Evolutionary conservation across 75 land plant genomes (phyloP).

Genomic region (Picea glauca): DNA sequence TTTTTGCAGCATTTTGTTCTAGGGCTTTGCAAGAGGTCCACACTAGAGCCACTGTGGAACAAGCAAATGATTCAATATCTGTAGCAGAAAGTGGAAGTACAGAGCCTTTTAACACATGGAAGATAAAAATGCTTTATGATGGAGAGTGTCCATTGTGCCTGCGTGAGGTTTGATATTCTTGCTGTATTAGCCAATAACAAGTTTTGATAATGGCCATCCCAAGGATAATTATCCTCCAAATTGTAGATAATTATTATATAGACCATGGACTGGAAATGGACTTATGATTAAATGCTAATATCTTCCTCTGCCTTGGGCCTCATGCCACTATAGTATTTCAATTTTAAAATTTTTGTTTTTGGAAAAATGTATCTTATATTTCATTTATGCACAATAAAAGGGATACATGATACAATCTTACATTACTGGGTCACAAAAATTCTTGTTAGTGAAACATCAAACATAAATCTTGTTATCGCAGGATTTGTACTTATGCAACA

Average conservation of each 20-base stretch:
- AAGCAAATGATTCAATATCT: background rate
- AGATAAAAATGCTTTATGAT: slow-evolving; percentile 97
- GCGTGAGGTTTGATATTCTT: slow-evolving; percentile 67
- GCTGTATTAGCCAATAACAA: background rate
- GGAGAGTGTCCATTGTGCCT: slow-evolving; percentile 98
- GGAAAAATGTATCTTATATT: too few species aligned
- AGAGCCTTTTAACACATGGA: slow-evolving; percentile 39
- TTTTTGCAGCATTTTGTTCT: slow-evolving; percentile 5
- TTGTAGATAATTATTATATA: background rate
- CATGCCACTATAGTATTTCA: background rate
- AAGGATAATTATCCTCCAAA: background rate
- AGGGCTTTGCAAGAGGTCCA: background rate
- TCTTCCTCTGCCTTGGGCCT: background rate
- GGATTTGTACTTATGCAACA: too few species aligned
- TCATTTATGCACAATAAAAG: too few species aligned
- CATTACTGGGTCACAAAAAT: too few species aligned
- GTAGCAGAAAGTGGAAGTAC: slow-evolving; percentile 9
- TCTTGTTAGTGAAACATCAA: too few species aligned
- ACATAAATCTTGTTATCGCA: too few species aligned
- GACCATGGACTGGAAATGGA: background rate
- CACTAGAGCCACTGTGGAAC: slow-evolving; percentile 2
- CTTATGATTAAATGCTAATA: too few species aligned
- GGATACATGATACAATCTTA: too few species aligned
- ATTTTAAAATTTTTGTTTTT: background rate
- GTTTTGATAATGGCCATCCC: background rate